Evolutionary conservation across 495 filamentous ascomycete genomes (phyloP).

Genomic region (Penicillium roqueforti): DNA sequence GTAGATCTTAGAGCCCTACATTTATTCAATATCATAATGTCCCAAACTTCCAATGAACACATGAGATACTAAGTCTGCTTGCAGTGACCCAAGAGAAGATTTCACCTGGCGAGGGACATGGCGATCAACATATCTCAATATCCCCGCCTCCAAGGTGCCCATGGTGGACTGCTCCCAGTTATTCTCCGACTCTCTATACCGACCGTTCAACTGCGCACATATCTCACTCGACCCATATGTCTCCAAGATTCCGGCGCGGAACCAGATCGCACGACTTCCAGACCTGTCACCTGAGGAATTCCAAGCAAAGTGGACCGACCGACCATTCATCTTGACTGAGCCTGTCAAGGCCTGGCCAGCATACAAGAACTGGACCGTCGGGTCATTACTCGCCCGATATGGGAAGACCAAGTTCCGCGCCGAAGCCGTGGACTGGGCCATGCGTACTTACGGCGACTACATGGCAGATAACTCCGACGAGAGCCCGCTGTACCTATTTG

Average conservation of each 20-base stretch:
- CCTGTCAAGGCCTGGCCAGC: conserved; percentile 83
- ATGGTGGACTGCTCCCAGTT: conserved; percentile 61
- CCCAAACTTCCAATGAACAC: neutral
- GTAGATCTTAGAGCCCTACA: neutral
- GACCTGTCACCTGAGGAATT: conserved; percentile 73
- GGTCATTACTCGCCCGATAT: conserved; percentile 59
- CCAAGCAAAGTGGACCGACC: conserved; percentile 66
- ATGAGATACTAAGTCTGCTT: neutral
- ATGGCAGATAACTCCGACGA: conserved; percentile 82
- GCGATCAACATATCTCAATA: conserved; percentile 71
- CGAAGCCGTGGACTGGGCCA: conserved; percentile 90
- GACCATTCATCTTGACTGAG: conserved; percentile 82
- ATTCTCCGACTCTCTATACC: conserved; percentile 88
- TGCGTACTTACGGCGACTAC: conserved; percentile 76
- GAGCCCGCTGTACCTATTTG: conserved; percentile 90
- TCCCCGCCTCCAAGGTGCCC: conserved; percentile 55
- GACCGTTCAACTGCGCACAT: conserved; percentile 87
- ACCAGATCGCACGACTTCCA: conserved; percentile 66
- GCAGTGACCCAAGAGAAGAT: conserved; percentile 37
- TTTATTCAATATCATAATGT: neutral
- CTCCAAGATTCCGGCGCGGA: conserved; percentile 64
- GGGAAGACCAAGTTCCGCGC: conserved; percentile 70
- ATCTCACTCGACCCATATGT: conserved; percentile 62
- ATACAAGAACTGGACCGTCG: conserved; percentile 68
- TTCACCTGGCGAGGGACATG: conserved; percentile 82